phyloP scores from a whole-genome alignment of 2,329 filamentous ascomycete species.

The Ciborinia camelliae region DNA sequence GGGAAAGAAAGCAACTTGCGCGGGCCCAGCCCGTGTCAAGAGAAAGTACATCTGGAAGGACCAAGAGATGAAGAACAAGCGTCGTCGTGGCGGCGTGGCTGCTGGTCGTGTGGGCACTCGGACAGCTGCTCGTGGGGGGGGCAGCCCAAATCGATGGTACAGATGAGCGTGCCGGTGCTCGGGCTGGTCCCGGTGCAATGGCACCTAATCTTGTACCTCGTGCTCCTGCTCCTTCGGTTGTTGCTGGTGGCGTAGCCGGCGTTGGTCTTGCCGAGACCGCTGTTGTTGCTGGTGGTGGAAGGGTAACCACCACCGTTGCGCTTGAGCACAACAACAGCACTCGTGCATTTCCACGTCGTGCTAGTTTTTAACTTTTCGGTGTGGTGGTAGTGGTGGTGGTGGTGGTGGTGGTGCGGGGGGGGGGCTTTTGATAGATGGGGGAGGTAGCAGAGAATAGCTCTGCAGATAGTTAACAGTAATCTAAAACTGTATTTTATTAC shows the following conservation, averaged over 20 bases:
- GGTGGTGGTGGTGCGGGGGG: not conserved
- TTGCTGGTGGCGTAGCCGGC: not conserved
- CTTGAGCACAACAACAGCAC: too few relatives aligned
- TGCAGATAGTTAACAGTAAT: not conserved
- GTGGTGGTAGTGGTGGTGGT: not conserved
- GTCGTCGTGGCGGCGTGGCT: not conserved
- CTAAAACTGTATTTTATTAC: not conserved
- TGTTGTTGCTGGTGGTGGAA: not conserved
- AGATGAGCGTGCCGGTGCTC: not conserved
- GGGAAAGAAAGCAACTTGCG: not conserved
- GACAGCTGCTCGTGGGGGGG: not conserved
- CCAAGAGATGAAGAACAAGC: not conserved
- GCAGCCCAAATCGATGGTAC: not conserved
- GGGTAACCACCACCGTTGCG: too few relatives aligned
- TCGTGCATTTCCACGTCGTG: too few relatives aligned
- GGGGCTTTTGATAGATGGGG: not conserved
- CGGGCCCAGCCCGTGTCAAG: not conserved
- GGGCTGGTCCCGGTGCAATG: not conserved
- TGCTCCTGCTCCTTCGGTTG: not conserved
- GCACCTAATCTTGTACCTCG: not conserved
- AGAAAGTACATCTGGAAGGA: slow-evolving; percentile 1
- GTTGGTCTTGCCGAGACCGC: too few relatives aligned
- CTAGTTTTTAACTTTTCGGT: too few relatives aligned
- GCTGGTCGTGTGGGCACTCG: not conserved
- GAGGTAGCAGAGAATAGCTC: not conserved